These are phyloP conservation scores for Lactarius evosmus DNA, from an alignment of 768 basidiomycete species.

Conservation along the genomic window DNA sequence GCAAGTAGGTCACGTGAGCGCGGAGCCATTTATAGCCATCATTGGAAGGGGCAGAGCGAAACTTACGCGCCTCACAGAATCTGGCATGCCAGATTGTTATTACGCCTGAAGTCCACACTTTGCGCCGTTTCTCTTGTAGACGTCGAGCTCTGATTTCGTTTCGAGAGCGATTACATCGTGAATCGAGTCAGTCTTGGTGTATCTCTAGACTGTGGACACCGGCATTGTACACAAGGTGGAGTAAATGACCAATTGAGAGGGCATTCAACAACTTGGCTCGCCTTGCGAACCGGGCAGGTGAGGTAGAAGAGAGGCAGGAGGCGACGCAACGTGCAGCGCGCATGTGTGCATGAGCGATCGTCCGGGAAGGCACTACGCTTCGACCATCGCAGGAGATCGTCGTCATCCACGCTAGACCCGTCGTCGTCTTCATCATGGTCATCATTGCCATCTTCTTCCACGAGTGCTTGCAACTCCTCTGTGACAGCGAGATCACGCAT, in stretches of 20 bases:
- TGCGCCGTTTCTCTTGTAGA: constrained; percentile 43
- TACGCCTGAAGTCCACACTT: constrained; percentile 83
- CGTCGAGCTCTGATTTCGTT: constrained; percentile 36
- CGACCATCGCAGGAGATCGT: constrained; percentile 77
- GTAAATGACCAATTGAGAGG: constrained; percentile 72
- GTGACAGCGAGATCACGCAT: constrained; percentile 46
- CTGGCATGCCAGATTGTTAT: constrained; percentile 86
- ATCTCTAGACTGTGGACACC: constrained; percentile 76
- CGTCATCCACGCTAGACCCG: constrained; percentile 52
- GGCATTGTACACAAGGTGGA: constrained; percentile 77
- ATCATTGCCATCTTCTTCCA: constrained; percentile 43
- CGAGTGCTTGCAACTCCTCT: constrained; percentile 54
- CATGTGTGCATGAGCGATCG: constrained; percentile 62
- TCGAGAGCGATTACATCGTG: constrained; percentile 79
- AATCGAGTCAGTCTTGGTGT: constrained; percentile 69
- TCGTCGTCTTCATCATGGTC: neutral
- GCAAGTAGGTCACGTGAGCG: neutral
- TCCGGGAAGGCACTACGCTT: constrained; percentile 51
- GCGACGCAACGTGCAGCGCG: constrained; percentile 54
- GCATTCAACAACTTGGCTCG: constrained; percentile 45
- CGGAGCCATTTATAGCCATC: no score
- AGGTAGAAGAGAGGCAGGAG: constrained; percentile 52
- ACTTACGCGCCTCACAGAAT: constrained; percentile 82
- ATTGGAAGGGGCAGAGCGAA: no score
- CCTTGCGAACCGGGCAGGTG: constrained; percentile 37